phyloP scores from a whole-genome alignment of 225 moss, liverwort and hornwort genomes.

The Takakia lepidozioides region DNA sequence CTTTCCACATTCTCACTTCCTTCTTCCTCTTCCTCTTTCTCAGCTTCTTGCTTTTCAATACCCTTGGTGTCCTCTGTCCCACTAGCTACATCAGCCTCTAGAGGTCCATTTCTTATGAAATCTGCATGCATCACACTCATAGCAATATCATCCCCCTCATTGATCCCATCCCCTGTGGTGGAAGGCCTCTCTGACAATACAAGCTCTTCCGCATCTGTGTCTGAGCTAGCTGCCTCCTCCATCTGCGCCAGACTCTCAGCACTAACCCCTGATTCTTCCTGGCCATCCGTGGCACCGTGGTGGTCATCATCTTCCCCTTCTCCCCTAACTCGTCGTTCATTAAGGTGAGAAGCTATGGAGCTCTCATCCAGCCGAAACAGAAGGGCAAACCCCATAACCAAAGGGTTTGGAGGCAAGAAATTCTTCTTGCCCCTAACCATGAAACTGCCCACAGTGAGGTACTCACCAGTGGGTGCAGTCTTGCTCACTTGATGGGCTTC shows the following conservation, averaged over 20 bases:
- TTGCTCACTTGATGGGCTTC: conserved; percentile 91
- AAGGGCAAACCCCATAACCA: conserved; percentile 87
- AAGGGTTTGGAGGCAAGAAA: conserved; percentile 79
- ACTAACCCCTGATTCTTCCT: conserved; percentile 7
- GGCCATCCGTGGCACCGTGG: conserved; percentile 17
- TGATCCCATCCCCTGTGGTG: conserved; percentile 7
- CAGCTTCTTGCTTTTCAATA: conserved; percentile 6
- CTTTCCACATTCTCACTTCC: conserved; percentile 16
- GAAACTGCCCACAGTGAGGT: conserved; percentile 88
- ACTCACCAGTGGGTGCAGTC: conserved; percentile 94
- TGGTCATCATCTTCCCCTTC: conserved; percentile 61
- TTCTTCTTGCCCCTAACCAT: conserved; percentile 91
- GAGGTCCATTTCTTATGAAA: too few species aligned
- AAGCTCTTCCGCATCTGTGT: conserved; percentile 15
- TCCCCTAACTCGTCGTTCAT: conserved; percentile 74
- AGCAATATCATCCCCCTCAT: conserved; percentile 16
- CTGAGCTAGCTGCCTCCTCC: too few species aligned
- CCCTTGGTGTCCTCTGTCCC: conserved; percentile 12
- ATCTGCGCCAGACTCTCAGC: conserved; percentile 4
- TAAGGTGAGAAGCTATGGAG: conserved; percentile 69
- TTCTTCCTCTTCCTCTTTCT: conserved; percentile 12
- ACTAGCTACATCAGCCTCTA: conserved; percentile 12
- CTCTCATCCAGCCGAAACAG: conserved; percentile 89
- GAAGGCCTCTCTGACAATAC: conserved; percentile 12
- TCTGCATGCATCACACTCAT: conserved; percentile 11